phyloP scores from a whole-genome alignment of 2,329 filamentous ascomycete genomes.

The Sphaerostilbella broomeana region DNA sequence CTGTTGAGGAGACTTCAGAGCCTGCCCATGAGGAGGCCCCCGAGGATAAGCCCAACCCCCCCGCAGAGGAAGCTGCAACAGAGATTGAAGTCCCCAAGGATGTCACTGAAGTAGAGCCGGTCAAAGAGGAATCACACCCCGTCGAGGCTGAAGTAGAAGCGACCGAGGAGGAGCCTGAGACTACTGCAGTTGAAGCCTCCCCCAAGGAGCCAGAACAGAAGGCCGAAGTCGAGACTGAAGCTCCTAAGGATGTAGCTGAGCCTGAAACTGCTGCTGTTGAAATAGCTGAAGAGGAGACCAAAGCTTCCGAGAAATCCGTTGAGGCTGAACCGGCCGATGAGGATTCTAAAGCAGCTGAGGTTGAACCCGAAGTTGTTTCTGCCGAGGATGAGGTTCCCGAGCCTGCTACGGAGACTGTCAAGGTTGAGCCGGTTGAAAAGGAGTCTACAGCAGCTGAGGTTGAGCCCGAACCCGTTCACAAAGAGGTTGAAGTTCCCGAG shows the following conservation, averaged over 20 bases:
- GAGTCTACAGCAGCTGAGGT: background rate
- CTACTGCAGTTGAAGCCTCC: slow-evolving; percentile 1
- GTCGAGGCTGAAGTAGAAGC: slow-evolving; percentile 15
- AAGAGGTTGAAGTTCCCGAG: slow-evolving; percentile 1
- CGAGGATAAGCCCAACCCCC: slow-evolving; percentile 2
- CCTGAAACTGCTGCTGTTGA: slow-evolving; percentile 9
- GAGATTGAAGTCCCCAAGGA: background rate
- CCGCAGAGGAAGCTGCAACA: background rate
- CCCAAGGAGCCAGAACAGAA: slow-evolving; percentile 3
- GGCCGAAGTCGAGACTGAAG: slow-evolving; percentile 6
- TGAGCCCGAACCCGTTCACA: background rate
- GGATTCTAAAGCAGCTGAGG: background rate
- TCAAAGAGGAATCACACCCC: background rate
- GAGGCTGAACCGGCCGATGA: background rate
- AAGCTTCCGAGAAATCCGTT: background rate
- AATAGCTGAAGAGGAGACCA: slow-evolving; percentile 3
- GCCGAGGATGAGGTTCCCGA: slow-evolving; percentile 2
- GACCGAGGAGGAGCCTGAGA: slow-evolving; percentile 13
- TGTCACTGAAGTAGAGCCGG: background rate
- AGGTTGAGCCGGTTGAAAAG: background rate
- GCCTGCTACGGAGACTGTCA: background rate
- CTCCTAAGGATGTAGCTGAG: slow-evolving; percentile 4
- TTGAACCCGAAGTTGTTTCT: background rate
- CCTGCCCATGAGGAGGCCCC: slow-evolving; percentile 2
- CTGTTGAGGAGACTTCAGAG: slow-evolving; percentile 16